Conservation (phyloP, 768 basidiomycete species). For the Sporobolomyces pararoseus region DNA sequence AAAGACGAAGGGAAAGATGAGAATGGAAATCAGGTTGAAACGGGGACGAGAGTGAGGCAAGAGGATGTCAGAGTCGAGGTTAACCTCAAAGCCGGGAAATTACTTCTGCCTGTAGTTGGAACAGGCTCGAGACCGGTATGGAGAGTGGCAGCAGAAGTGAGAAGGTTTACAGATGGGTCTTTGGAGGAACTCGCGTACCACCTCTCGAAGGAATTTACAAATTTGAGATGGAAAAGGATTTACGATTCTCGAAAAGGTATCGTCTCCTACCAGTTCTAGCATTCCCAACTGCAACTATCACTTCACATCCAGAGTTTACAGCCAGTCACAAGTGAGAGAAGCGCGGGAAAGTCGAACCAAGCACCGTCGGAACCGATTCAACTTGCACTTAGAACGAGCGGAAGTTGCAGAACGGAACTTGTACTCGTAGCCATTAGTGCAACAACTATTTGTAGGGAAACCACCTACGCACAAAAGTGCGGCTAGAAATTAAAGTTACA, state of each 20-base stretch:
- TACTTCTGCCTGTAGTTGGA: background rate
- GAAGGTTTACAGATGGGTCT: background rate
- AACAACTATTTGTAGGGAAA: no score
- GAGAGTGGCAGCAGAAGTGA: background rate
- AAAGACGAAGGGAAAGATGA: background rate
- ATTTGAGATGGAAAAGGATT: background rate
- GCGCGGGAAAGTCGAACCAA: no score
- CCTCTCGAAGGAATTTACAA: background rate
- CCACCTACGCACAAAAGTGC: no score
- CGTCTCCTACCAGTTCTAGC: conserved; percentile 6
- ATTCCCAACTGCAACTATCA: no score
- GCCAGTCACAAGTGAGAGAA: no score
- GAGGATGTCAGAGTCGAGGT: conserved; percentile 19
- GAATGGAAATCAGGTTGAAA: background rate
- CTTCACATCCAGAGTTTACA: no score
- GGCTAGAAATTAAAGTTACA: no score
- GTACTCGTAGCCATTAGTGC: no score
- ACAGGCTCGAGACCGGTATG: background rate
- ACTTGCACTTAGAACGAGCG: no score
- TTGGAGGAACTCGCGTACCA: background rate
- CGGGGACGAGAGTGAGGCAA: background rate
- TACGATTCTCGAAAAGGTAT: background rate
- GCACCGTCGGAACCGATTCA: no score
- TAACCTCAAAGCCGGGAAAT: conserved; percentile 12
- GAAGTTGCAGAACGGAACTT: no score